Base-by-base conservation (phyloP, 768 basidiomycete species). In the Russula vinacea region DNA sequence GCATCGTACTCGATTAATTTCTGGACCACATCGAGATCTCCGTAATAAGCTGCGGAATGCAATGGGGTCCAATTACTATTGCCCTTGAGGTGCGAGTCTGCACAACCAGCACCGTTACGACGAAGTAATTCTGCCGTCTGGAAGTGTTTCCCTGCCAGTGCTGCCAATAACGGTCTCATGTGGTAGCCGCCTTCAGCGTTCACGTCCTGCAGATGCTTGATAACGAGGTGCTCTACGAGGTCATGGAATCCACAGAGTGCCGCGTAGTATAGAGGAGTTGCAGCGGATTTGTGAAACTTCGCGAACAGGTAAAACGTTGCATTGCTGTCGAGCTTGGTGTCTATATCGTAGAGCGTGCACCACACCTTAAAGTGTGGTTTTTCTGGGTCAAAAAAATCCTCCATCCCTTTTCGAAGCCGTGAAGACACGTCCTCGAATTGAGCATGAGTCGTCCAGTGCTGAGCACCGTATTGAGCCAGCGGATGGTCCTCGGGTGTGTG, bases 1-100 rank as follows among this genome's bases (percentile, higher is more conserved):
- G 50, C 29, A 9, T 10, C 17, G 29, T 51, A 53, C 19, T 53
- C 51, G 32, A 53, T 26, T 35, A 53, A 53, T 53, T 53, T 53
- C 32, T 53, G 29, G 32, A 33, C 32, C 32, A 33, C 32, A 10
- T 19, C 32, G 17, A 53, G 9, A 13, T 33, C 9, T 33, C 19
- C 51, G 35, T 11, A 10, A 13, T 5, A 1, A 10, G 29, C 19
- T 53, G 51, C 32, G 17, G 32, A 53, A 33, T 53, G 51, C 11
- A 53, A 32, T 35, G 52, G 32, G 3, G 13, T 53, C 19, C n/a
- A n/a, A n/a, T n/a, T n/a, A n/a, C n/a, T n/a, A n/a, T n/a, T n/a
- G n/a, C n/a, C n/a, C n/a, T n/a, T 9, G 26, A 51, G 16, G 13
- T 29, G 26, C 29, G 29, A 14, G 50, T 51, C 26, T 51, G 50